Percentiles rank a stretch among this genome's conserved stretches.
phyloP scores from a whole-genome alignment of 2,329 filamentous ascomycete species.

The Mycocentrospora acerina region DNA sequence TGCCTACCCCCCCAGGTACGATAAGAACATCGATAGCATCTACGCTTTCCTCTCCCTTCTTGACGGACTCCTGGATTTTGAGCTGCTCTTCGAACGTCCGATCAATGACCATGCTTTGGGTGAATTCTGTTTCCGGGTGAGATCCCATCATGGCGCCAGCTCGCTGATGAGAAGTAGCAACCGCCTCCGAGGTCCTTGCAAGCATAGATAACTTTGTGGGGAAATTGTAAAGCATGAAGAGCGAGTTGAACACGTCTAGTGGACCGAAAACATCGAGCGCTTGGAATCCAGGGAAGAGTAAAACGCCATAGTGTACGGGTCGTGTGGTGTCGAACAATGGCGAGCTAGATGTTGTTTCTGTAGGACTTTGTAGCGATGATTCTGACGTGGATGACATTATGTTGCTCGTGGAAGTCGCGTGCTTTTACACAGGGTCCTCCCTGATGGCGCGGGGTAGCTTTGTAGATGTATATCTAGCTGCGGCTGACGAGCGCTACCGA shows the following conservation, averaged over 20 bases:
- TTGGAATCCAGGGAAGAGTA: conserved; percentile 26
- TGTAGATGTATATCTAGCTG: not conserved
- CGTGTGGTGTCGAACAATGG: too few relatives aligned
- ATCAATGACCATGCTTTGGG: conserved; percentile 18
- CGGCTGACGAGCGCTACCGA: not conserved
- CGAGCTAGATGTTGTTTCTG: too few relatives aligned
- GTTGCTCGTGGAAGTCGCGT: too few relatives aligned
- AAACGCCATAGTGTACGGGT: conserved; percentile 22
- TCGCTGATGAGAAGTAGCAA: conserved; percentile 21
- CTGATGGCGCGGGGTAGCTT: too few relatives aligned
- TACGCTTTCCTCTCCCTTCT: conserved; percentile 3
- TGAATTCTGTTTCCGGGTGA: conserved; percentile 18
- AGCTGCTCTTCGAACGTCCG: conserved; percentile 19
- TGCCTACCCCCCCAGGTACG: conserved; percentile 64
- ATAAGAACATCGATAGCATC: conserved; percentile 57
- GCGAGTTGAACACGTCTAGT: conserved; percentile 46
- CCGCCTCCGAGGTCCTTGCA: conserved; percentile 21
- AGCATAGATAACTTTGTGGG: conserved; percentile 32
- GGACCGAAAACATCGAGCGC: conserved; percentile 45
- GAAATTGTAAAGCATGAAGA: conserved; percentile 27
- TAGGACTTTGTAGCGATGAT: too few relatives aligned
- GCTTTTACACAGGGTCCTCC: too few relatives aligned
- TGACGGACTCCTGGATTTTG: conserved; percentile 10
- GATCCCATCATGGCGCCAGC: conserved; percentile 17
- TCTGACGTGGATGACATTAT: too few relatives aligned